These are phyloP conservation scores for Coemansia sp. DNA, from an alignment of 192 early-diverging fungal species.

Conservation along the genomic window DNA sequence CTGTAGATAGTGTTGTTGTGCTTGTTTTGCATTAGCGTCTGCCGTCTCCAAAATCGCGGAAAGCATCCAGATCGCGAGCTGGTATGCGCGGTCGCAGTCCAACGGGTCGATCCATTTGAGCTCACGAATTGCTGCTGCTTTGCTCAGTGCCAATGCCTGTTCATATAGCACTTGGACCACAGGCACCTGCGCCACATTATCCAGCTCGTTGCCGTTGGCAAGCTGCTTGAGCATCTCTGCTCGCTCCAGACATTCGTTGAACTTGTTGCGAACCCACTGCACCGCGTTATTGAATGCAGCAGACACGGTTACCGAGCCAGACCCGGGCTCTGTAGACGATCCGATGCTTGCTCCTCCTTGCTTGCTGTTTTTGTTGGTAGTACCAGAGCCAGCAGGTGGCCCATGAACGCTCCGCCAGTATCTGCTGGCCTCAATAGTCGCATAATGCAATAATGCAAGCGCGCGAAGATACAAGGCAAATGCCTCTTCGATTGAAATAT, in stretches of 20 bases:
- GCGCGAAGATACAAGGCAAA: slow-evolving; percentile 72
- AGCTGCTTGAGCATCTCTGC: slow-evolving; percentile 70
- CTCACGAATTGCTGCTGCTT: slow-evolving; percentile 63
- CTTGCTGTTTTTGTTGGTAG: background rate
- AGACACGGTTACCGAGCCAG: slow-evolving; percentile 32
- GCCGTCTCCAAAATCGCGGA: slow-evolving; percentile 66
- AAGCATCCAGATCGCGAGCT: slow-evolving; percentile 76
- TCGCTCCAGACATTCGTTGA: slow-evolving; percentile 87
- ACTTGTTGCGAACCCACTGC: slow-evolving; percentile 88
- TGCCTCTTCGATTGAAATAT: slow-evolving; percentile 63
- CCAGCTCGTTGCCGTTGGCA: slow-evolving; percentile 59
- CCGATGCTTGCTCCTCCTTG: background rate
- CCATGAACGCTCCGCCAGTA: slow-evolving; percentile 42
- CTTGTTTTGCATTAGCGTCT: background rate
- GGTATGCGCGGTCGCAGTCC: slow-evolving; percentile 74
- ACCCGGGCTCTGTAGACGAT: background rate
- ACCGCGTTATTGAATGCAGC: slow-evolving; percentile 66
- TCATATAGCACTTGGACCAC: slow-evolving; percentile 77
- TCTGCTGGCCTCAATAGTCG: slow-evolving; percentile 58
- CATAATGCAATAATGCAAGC: slow-evolving; percentile 64
- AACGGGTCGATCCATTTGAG: slow-evolving; percentile 64
- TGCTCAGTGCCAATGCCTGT: slow-evolving; percentile 67
- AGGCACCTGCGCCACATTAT: slow-evolving; percentile 48
- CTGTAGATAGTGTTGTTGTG: background rate
- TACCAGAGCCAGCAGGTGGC: background rate